phyloP scores from a whole-genome alignment of 108 stramenopile genomes.

The Asterionellopsis glacialis region DNA sequence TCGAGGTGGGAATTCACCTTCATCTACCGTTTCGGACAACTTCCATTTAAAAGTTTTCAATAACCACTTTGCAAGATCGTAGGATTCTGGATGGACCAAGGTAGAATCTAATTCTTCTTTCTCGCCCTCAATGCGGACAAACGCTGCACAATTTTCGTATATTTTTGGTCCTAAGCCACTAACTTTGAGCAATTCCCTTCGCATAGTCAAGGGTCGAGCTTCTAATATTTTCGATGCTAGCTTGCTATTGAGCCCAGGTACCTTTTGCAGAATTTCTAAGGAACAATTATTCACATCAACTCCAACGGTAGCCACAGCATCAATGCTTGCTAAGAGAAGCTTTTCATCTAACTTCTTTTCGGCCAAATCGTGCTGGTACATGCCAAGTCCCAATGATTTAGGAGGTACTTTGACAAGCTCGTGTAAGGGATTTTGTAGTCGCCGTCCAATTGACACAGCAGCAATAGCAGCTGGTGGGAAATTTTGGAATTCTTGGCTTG shows the following conservation, averaged over 20 bases:
- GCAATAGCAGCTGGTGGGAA: conserved; percentile 44
- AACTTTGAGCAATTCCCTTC: conserved; percentile 45
- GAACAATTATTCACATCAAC: conserved; percentile 51
- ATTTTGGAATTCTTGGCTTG: conserved; percentile 50
- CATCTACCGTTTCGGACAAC: conserved; percentile 15
- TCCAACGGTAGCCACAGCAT: conserved; percentile 57
- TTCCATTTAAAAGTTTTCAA: conserved; percentile 37
- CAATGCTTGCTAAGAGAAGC: conserved; percentile 36
- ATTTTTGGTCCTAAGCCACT: conserved; percentile 58
- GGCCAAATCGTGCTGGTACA: conserved; percentile 73
- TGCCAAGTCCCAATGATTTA: conserved; percentile 52
- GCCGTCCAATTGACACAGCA: conserved; percentile 53
- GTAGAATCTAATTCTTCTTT: conserved; percentile 52
- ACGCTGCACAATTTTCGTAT: conserved; percentile 60
- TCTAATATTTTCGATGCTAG: conserved; percentile 31
- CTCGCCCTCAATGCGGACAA: conserved; percentile 36
- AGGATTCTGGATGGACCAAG: conserved; percentile 61
- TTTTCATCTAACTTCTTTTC: conserved; percentile 49
- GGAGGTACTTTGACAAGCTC: conserved; percentile 69
- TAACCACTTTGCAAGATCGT: conserved; percentile 47
- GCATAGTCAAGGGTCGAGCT: conserved; percentile 35
- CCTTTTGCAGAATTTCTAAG: conserved; percentile 40
- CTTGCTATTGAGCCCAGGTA: conserved; percentile 45
- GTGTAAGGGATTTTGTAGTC: conserved; percentile 54
- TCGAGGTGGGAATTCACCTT: conserved; percentile 10